Evolutionary conservation across 805 yeast species (phyloP), one percentile per base, ranked within the genome.

Genomic region (Kuraishia cidri): DNA sequence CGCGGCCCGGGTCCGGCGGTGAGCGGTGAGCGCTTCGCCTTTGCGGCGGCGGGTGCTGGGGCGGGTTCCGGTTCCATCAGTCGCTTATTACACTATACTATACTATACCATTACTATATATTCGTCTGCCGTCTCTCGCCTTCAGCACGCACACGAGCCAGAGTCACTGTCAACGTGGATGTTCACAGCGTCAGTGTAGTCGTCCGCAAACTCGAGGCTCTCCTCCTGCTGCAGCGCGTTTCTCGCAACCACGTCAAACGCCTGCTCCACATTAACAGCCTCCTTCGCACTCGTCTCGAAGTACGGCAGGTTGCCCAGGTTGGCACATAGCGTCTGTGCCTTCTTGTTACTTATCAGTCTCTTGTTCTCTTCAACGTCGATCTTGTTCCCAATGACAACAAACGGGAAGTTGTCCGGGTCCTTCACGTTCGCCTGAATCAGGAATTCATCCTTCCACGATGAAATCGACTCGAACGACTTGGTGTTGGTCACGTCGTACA

Each of bases 261-360:
- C 97, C 47, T 82, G 78, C 50, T 88, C 96, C 23, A 90, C 95
- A 46, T 94, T 94, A 31, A 88, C 84, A 11, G 92, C 87, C 55
- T 87, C 96, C 62, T 90, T 92, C 13, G 98, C 98, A 66, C 92
- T 79, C n/a, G 98, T 90, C 58, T 90, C 95, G 51, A 92, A 90
- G 38, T 88, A 77, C 3, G 98, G 97, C 39, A 87, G 66, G 41
- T 87, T 85, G 45, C 50, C 75, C 61, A 53, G 70, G 41, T 63
- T 69, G 16, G 51, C 47, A 40, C 60, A 55, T 30, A 58, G 38
- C 30, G 64, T 58, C 38, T 63, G 60, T 33, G 74, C 68, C 44
- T 72, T 72, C 52, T 72, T 72, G 29, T 64, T 63, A 16, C 71
- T 64, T 12, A 79, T 82, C 29, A 76, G 77, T 44, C 94, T 76